phyloP scores from a whole-genome alignment of 2,329 filamentous ascomycete species.

The Claviceps sp. region DNA sequence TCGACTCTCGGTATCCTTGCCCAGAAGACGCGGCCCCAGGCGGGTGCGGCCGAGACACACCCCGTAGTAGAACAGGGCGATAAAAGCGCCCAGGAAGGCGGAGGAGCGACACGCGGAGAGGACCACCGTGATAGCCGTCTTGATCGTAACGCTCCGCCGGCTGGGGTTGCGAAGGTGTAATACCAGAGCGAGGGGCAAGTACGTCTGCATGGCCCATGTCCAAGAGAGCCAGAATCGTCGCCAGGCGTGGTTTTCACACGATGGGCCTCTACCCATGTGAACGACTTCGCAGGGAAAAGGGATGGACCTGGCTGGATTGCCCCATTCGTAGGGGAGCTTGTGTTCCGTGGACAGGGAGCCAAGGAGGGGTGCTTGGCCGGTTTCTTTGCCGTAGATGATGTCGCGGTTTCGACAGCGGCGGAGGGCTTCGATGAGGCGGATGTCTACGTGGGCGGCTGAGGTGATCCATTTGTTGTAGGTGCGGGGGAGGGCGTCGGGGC shows the following conservation, averaged over 20 bases:
- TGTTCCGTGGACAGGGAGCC: slow-evolving; percentile 61
- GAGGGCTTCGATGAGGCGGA: slow-evolving; percentile 60
- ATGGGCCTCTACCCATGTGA: slow-evolving; percentile 64
- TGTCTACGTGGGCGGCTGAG: slow-evolving; percentile 61
- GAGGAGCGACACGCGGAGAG: slow-evolving; percentile 56
- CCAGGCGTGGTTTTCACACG: slow-evolving; percentile 61
- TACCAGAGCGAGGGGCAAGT: slow-evolving; percentile 61
- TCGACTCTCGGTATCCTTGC: slow-evolving; percentile 31
- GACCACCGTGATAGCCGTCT: slow-evolving; percentile 38
- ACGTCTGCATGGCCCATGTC: slow-evolving; percentile 61
- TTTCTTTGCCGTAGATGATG: slow-evolving; percentile 62
- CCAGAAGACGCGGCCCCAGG: slow-evolving; percentile 55
- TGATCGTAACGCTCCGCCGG: slow-evolving; percentile 25
- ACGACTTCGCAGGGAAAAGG: slow-evolving; percentile 76
- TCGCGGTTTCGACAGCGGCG: slow-evolving; percentile 49
- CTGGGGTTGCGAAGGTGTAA: slow-evolving; percentile 40
- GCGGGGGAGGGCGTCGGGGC: slow-evolving; percentile 53
- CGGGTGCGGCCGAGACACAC: slow-evolving; percentile 67
- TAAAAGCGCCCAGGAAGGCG: slow-evolving; percentile 64
- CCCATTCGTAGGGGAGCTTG: slow-evolving; percentile 54
- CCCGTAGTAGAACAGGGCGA: slow-evolving; percentile 71
- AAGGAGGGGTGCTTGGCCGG: slow-evolving; percentile 54
- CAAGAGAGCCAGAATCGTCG: slow-evolving; percentile 56
- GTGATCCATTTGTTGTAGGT: slow-evolving; percentile 75
- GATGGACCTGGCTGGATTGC: slow-evolving; percentile 53